A percentile compares a stretch with the other conserved stretches of the same genome.
These are phyloP conservation scores for Pulicaria dysenterica DNA, from an alignment of 129 eudicot genomes.

Conservation along the genomic window DNA sequence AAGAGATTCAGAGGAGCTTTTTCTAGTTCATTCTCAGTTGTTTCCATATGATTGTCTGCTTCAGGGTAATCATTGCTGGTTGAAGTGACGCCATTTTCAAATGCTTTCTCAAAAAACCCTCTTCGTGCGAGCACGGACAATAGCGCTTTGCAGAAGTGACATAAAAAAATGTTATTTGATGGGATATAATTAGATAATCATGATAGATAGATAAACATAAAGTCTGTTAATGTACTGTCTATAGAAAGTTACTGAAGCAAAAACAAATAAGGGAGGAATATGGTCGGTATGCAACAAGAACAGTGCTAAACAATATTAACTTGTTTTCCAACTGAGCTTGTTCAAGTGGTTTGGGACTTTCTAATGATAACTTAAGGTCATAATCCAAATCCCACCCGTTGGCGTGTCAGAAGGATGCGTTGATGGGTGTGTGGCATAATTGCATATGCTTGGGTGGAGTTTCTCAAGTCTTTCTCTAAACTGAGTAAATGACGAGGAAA, in stretches of 20 bases:
- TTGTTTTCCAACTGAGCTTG: conserved; percentile 4
- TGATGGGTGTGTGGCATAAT: background rate
- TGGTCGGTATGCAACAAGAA: background rate
- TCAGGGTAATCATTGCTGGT: conserved; percentile 41
- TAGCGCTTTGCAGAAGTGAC: conserved; percentile 54
- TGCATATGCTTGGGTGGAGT: conserved; percentile 1
- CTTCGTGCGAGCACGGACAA: conserved; percentile 76
- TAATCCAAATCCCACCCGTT: background rate
- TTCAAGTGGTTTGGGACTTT: background rate
- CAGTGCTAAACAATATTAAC: conserved; percentile 1
- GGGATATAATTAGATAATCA: conserved; percentile 10
- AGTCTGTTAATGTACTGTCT: background rate
- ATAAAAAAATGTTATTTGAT: conserved; percentile 9
- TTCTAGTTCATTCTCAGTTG: conserved; percentile 45
- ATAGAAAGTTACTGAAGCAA: background rate
- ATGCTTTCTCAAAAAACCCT: conserved; percentile 68
- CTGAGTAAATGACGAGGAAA: background rate
- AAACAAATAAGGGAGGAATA: background rate
- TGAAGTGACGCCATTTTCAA: conserved; percentile 39
- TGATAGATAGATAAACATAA: conserved; percentile 8
- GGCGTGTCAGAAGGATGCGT: background rate
- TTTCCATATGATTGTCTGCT: conserved; percentile 71
- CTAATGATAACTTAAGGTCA: conserved; percentile 10
- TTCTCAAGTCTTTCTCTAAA: too few species aligned
- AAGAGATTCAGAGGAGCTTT: conserved; percentile 59